Percentiles rank a stretch among this genome's conserved stretches.
Evolutionary conservation across 495 filamentous ascomycete species (phyloP).

Genomic region (Xylaria acuta): DNA sequence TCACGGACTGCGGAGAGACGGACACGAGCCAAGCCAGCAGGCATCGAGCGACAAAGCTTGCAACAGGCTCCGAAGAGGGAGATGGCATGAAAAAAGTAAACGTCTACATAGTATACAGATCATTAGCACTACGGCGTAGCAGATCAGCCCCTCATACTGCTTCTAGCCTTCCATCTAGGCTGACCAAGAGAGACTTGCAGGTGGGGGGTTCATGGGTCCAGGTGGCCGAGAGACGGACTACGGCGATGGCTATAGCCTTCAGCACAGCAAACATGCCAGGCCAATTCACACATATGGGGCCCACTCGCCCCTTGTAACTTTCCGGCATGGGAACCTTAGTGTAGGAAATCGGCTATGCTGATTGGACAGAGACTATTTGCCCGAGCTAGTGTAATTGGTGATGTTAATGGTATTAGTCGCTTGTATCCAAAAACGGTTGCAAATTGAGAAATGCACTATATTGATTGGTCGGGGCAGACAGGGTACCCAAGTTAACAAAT

Average conservation of each 20-base stretch:
- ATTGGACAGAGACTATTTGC: constrained; percentile 33
- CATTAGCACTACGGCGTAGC: constrained; percentile 25
- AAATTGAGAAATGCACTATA: constrained; percentile 37
- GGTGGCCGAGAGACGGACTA: constrained; percentile 44
- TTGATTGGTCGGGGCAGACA: constrained; percentile 23
- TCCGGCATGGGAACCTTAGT: neutral
- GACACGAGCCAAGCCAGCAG: constrained; percentile 34
- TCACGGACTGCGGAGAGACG: constrained; percentile 24
- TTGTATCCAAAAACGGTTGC: constrained; percentile 28
- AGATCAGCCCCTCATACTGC: constrained; percentile 41
- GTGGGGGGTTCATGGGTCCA: constrained; percentile 38
- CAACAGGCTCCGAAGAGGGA: constrained; percentile 31
- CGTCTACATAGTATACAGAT: constrained; percentile 3
- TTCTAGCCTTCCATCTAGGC: constrained; percentile 28
- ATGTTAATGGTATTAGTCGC: constrained; percentile 36
- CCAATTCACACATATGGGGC: constrained; percentile 5
- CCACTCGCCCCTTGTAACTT: neutral
- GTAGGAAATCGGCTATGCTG: constrained; percentile 7
- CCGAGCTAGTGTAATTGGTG: constrained; percentile 39
- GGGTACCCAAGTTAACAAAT: neutral
- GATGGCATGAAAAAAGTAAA: constrained; percentile 24
- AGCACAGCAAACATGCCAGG: constrained; percentile 2
- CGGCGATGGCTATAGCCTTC: constrained; percentile 1
- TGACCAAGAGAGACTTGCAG: constrained; percentile 33
- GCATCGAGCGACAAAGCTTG: constrained; percentile 31